Percentiles rank a stretch among this genome's conserved stretches.
Conservation (phyloP, 164 flowering plant species). For the Sextonia rubra region DNA sequence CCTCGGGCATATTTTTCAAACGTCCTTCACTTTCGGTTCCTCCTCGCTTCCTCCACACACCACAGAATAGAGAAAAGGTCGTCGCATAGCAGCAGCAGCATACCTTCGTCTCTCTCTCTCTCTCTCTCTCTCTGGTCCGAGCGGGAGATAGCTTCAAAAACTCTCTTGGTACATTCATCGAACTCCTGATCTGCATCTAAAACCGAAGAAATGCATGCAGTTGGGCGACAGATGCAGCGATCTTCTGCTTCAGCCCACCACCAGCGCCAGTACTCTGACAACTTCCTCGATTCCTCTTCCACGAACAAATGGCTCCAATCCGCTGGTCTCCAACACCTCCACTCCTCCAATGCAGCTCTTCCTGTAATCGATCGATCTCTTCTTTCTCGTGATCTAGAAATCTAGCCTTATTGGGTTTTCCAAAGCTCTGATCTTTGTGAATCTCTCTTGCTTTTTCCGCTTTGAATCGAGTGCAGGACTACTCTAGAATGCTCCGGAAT, state of each 20-base stretch:
- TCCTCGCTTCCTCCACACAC: neutral
- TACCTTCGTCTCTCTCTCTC: neutral
- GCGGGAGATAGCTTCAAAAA: too few species aligned
- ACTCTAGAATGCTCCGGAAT: constrained; percentile 38
- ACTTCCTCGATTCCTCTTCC: constrained; percentile 52
- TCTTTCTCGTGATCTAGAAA: neutral
- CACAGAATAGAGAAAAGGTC: neutral
- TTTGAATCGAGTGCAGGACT: constrained; percentile 39
- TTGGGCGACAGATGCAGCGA: constrained; percentile 59
- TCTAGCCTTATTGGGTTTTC: neutral
- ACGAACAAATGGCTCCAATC: constrained; percentile 68
- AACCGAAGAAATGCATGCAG: constrained; percentile 41
- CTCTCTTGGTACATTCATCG: neutral
- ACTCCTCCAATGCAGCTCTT: constrained; percentile 30
- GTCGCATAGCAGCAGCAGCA: neutral
- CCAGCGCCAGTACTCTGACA: constrained; percentile 78
- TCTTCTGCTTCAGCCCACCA: constrained; percentile 61
- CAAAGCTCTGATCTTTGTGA: neutral
- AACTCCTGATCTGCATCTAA: neutral
- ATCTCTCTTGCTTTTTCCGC: constrained; percentile 3
- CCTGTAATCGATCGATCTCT: constrained; percentile 29
- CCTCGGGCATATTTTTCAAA: neutral
- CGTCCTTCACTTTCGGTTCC: neutral
- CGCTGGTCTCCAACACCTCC: constrained; percentile 56
- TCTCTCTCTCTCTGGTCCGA: neutral